Evolutionary conservation across 148 eudicot species (phyloP), one percentile per base, ranked within the genome.

Genomic region (Rhododendron ferrugineum): DNA sequence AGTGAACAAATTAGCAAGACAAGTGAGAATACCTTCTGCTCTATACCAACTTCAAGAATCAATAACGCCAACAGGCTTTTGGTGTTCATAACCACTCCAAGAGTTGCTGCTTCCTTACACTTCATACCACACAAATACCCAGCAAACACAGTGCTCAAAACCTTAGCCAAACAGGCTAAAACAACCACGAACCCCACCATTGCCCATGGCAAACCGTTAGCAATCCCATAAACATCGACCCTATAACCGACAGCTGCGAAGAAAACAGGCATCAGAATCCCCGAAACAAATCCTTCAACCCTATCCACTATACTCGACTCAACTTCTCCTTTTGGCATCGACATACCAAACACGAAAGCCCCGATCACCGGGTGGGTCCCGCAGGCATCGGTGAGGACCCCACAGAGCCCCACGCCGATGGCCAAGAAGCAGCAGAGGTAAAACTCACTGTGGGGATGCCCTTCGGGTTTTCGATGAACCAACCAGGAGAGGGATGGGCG

Each of bases 251-350:
- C 66, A 18, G 84, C 84, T 16, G 84, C 90, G 83, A 85, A 92
- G 84, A 89, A 94, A 2, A 90, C 86, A 0, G 97, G 97, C 95
- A 93, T 88, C 74, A 94, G 42, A 37, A 93, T 70, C 15, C 91
- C 92, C 81, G 83, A 22, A 14, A 93, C 89, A 79, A 94, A 94
- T 23, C 91, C 95, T 26, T 92, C 95, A 82, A 92, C 85, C 92
- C 89, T 93, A 10, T 93, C 92, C 0, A 89, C 84, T 11, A 93
- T 13, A 0, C 87, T 82, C 2, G 84, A 74, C 2, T 93, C 79
- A 22, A 94, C 87, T 6, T 83, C 82, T 4, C 92, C 93, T 14
- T 80, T 85, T 0, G 98, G 98, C 16, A 94, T 60, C n/a, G 85
- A 42, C 54, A 92, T 87, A 5, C 98, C 98, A 4, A 92, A 84